Conservation (phyloP, 805 yeast genomes). For the Metschnikowia peoriensis region DNA sequence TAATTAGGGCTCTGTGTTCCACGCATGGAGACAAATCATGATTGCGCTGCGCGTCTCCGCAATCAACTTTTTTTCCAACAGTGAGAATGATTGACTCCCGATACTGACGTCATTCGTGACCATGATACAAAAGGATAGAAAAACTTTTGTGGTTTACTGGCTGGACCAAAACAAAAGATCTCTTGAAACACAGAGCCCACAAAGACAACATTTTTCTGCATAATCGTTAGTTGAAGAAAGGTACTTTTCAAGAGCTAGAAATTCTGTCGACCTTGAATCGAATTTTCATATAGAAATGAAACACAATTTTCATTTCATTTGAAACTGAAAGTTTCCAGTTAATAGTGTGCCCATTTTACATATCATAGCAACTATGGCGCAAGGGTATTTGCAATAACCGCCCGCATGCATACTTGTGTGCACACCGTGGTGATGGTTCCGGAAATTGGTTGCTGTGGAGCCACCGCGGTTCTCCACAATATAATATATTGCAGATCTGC, state of each 20-base stretch:
- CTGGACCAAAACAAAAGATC: no score
- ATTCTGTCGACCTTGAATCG: neutral
- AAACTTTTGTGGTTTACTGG: neutral
- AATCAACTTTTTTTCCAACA: neutral
- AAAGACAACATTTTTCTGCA: neutral
- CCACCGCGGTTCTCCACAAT: neutral
- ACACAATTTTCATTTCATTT: no score
- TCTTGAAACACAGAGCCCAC: neutral
- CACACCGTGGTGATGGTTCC: conserved; percentile 9
- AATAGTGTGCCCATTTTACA: neutral
- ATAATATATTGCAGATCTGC: conserved; percentile 6
- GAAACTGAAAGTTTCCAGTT: neutral
- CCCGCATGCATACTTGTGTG: conserved; percentile 4
- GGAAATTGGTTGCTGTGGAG: conserved; percentile 11
- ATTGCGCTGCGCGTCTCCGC: neutral
- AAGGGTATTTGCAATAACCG: conserved; percentile 1
- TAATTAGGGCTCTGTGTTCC: conserved; percentile 4
- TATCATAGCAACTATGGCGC: conserved; percentile 9
- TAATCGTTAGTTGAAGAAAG: no score
- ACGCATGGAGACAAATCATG: conserved; percentile 1
- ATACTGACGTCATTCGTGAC: neutral
- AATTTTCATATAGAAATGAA: no score
- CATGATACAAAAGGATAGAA: neutral
- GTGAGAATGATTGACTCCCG: neutral
- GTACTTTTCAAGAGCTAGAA: neutral